A percentile compares a stretch with the other conserved stretches of the same genome.
Conservation (phyloP, 345 rosid genomes). For the Toxicodendron radicans region DNA sequence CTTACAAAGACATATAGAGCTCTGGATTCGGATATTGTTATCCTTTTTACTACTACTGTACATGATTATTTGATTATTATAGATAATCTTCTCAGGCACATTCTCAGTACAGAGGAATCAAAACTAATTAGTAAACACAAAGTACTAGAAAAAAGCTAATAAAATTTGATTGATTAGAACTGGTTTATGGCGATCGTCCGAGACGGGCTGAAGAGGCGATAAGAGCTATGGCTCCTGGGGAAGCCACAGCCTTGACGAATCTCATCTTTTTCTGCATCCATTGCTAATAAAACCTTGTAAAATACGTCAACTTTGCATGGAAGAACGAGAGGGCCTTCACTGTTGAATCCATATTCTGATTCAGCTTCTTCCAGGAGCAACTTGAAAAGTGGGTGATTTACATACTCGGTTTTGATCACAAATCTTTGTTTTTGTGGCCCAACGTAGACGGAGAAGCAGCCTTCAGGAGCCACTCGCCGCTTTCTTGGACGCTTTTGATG, state of each 20-base stretch:
- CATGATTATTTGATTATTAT: too few species aligned
- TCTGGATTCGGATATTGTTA: too few species aligned
- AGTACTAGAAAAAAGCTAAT: too few species aligned
- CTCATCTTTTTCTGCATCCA: slow-evolving; percentile 1
- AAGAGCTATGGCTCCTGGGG: slow-evolving; percentile 27
- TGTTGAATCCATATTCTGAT: slow-evolving; percentile 56
- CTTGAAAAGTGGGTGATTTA: slow-evolving; percentile 63
- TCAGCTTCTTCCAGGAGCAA: slow-evolving; percentile 67
- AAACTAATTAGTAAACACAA: too few species aligned
- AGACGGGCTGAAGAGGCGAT: slow-evolving; percentile 39
- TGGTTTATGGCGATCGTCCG: slow-evolving; percentile 33
- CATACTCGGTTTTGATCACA: slow-evolving; percentile 51
- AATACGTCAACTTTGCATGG: slow-evolving; percentile 63
- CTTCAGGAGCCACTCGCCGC: slow-evolving; percentile 45
- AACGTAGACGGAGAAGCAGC: slow-evolving; percentile 69
- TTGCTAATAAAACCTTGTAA: slow-evolving; percentile 41
- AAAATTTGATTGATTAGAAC: slow-evolving; percentile 10
- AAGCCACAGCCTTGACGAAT: slow-evolving; percentile 36
- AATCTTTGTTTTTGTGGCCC: slow-evolving; percentile 61
- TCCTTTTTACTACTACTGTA: too few species aligned
- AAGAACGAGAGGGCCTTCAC: slow-evolving; percentile 61
- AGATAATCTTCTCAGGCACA: too few species aligned
- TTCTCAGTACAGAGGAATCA: too few species aligned
- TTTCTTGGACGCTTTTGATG: slow-evolving; percentile 3
- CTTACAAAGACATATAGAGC: too few species aligned